Evolutionary conservation across 345 rosid species (phyloP).

Genomic region (Hibiscus syriacus): DNA sequence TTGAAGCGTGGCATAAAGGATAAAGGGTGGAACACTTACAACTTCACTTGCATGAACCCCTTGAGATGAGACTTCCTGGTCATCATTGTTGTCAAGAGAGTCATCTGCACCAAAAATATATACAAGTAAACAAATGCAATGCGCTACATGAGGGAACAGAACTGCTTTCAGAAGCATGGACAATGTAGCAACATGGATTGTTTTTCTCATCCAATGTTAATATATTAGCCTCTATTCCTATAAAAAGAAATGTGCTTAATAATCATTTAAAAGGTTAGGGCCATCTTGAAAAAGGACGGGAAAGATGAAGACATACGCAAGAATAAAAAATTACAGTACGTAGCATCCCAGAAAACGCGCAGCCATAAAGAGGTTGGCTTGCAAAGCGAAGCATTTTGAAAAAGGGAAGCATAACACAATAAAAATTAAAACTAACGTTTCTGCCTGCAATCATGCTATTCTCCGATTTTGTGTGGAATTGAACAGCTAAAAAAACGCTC

Average conservation of each 20-base stretch:
- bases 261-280: background rate
- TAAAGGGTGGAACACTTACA: conserved; percentile 20
- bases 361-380: background rate
- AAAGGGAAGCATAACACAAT: background rate
- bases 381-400: too few relatives aligned
- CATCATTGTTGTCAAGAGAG: conserved; percentile 28
- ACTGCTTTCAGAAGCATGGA: background rate
- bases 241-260: background rate
- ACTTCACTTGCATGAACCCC: conserved; percentile 24
- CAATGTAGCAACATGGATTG: background rate
- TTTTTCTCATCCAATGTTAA: background rate
- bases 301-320: background rate
- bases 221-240: background rate
- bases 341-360: background rate
- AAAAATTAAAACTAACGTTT: background rate
- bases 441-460: background rate
- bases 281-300: background rate
- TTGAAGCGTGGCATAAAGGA: background rate
- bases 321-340: background rate
- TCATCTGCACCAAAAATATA: conserved; percentile 37
- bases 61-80: conserved; percentile 23
- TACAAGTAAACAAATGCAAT: background rate
- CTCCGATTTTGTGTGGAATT: background rate
- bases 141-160: background rate
- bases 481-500: background rate